Evolutionary conservation across 2,329 filamentous ascomycete species (phyloP), one percentile per base, ranked within the genome.

Genomic region (Colletotrichum echinochloae): DNA sequence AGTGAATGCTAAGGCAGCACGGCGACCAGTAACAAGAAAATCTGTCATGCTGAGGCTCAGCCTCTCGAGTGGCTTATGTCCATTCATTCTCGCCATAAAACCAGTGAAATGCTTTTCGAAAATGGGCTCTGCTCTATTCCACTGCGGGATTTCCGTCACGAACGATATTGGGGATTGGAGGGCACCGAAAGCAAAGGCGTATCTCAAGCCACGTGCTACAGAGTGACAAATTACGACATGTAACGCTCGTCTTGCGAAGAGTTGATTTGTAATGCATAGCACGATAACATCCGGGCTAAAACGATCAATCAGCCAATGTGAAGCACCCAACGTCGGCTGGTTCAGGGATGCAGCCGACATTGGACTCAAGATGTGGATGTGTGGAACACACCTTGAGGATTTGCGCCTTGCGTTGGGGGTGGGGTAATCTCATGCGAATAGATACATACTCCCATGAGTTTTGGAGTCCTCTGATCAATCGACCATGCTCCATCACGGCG

Each of bases 211-310:
- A 16, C 26, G 30, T 39, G 5, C n/a, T 23, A 35, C 33, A 11
- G 16, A 56, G n/a, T 11, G 46, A 20, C 60, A 28, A 65, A 65
- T 68, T 30, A 54, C 41, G 9, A 23, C 16, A 26, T 23, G 37
- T 2, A 30, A 37, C 6, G 5, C 37, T 23, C 37, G 11, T 41
- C 1, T 12, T 9, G 7, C 23, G 11, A 9, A 2, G 5, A 12
- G 11, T 55, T 70, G 64, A 70, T 70, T 70, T 67, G 64, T 70
- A 67, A 70, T 44, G 57, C 7, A 52, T 59, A 57, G 64, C 64
- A 63, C 14, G 64, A 67, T 54, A 41, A 55, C 33, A 37, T 26
- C 52, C 37, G 57, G 2, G 11, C 37, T 46, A 37, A 52, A 54
- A 5, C 35, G 9, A 12, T 41, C 2, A 20, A 16, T 23, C 41